phyloP scores from a whole-genome alignment of 1,284 basidiomycete genomes.

The Ganoderma multipileum region DNA sequence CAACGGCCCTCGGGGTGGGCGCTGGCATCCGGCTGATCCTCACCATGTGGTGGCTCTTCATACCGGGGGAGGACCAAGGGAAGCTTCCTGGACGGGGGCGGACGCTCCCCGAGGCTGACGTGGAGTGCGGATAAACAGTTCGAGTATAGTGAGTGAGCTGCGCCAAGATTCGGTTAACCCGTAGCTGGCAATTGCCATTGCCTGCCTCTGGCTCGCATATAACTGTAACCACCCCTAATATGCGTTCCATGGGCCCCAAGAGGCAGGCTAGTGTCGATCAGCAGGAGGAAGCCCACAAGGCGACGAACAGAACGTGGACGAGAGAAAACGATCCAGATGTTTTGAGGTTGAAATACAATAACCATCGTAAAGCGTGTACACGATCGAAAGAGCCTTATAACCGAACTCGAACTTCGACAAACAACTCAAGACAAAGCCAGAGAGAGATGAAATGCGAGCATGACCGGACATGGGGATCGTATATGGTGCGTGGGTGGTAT shows the following conservation, averaged over 20 bases:
- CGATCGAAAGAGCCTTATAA: background rate
- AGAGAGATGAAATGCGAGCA: background rate
- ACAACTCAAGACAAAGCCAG: background rate
- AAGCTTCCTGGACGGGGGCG: slow-evolving; percentile 36
- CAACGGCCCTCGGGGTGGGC: slow-evolving; percentile 75
- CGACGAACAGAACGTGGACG: no score
- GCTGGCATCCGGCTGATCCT: slow-evolving; percentile 72
- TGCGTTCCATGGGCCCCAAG: no score
- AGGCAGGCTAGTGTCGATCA: no score
- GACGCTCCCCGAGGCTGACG: background rate
- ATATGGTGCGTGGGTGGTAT: background rate
- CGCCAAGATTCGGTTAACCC: no score
- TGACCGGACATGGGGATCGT: background rate
- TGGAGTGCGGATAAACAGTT: background rate
- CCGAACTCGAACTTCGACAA: background rate
- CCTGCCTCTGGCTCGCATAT: no score
- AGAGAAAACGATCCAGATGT: background rate
- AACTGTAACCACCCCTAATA: no score
- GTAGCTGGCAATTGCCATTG: no score
- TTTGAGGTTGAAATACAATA: background rate
- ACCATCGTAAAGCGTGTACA: slow-evolving; percentile 1
- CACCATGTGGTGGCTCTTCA: slow-evolving; percentile 71
- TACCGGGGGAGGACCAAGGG: slow-evolving; percentile 49
- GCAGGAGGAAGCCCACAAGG: no score
- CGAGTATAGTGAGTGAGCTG: no score